Conservation (phyloP, 2,329 filamentous ascomycete genomes). For the Cordyceps tenuipes region DNA sequence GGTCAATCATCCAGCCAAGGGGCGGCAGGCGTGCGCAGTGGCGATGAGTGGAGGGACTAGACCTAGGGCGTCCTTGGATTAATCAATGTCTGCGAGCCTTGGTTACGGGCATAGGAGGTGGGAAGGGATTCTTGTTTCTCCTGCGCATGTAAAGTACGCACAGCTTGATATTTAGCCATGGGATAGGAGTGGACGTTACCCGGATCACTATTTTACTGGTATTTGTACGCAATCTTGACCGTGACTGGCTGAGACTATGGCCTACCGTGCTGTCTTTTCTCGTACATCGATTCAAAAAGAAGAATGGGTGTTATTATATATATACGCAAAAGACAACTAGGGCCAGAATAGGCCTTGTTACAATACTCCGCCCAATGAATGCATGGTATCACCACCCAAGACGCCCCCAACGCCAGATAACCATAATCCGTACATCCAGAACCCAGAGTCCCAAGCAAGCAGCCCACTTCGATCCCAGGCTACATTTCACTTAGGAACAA, state of each 20-base stretch:
- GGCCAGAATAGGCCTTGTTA: background rate
- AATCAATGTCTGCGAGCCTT: background rate
- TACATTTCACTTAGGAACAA: background rate
- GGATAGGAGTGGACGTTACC: background rate
- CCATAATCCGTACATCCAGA: background rate
- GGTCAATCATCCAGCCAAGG: slow-evolving; percentile 19
- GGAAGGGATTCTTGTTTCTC: background rate
- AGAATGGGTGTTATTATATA: background rate
- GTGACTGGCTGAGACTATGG: background rate
- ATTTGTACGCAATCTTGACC: background rate
- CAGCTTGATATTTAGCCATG: slow-evolving; percentile 5
- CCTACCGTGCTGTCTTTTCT: background rate
- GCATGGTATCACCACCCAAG: background rate
- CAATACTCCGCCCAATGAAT: background rate
- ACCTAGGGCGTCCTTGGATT: background rate
- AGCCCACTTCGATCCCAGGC: background rate
- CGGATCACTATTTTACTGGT: background rate
- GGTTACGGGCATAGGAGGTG: background rate
- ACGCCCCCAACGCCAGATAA: background rate
- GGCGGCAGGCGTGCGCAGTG: slow-evolving; percentile 34
- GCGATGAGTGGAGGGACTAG: slow-evolving; percentile 39
- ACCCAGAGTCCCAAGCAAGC: background rate
- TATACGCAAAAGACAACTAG: background rate
- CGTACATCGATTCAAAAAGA: too few relatives aligned
- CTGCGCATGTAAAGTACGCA: slow-evolving; percentile 6